A percentile compares a stretch with the other conserved stretches of the same genome.
These are phyloP conservation scores for Hyphodiscus hymeniophilus DNA, from an alignment of 495 filamentous ascomycete genomes.

Conservation along the genomic window DNA sequence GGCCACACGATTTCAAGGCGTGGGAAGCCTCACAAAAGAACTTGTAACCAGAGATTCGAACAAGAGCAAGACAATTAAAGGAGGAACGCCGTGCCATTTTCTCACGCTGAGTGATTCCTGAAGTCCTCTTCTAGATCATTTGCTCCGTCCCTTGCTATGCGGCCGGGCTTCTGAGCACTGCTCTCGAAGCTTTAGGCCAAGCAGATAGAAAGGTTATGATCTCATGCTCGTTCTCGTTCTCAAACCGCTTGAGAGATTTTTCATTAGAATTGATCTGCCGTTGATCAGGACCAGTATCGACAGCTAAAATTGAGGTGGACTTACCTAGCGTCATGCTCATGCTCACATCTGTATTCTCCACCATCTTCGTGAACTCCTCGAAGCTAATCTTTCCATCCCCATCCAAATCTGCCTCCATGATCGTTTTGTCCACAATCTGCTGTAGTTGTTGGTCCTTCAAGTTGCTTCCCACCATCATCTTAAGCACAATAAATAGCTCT, in stretches of 20 bases:
- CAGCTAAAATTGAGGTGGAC: constrained; percentile 23
- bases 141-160: background rate
- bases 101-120: background rate
- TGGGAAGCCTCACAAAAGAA: too few species aligned
- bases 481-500: constrained; percentile 97
- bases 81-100: background rate
- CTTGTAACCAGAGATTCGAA: too few species aligned
- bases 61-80: background rate
- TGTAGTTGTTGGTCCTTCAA: constrained; percentile 98
- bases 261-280: constrained; percentile 16
- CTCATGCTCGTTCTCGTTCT: background rate
- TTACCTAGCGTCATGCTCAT: constrained; percentile 97
- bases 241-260: background rate
- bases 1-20: too few species aligned
- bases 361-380: constrained; percentile 98
- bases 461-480: constrained; percentile 99
- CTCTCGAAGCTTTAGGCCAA: background rate
- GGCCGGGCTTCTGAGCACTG: background rate
- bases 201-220: background rate
- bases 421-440: constrained; percentile 98
- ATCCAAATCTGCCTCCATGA: constrained; percentile 98
- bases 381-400: constrained; percentile 98
- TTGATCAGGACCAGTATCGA: background rate
- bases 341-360: constrained; percentile 93
- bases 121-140: background rate